Evolutionary conservation across 2,329 filamentous ascomycete species (phyloP).

Genomic region (Xylaria sp.): DNA sequence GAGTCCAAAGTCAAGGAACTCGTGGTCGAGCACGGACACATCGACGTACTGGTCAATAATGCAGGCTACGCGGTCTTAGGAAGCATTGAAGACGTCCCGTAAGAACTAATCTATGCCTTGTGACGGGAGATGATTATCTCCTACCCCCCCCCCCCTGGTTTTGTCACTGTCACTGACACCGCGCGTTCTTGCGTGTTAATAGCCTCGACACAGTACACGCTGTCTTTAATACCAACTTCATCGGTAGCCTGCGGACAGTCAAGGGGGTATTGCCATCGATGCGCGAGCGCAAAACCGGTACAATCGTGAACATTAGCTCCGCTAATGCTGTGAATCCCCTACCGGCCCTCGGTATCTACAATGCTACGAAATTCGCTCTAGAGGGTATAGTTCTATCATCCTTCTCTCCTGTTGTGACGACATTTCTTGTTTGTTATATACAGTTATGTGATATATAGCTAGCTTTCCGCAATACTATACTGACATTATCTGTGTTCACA

Average conservation of each 20-base stretch:
- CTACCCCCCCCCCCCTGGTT: neutral
- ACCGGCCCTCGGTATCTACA: conserved; percentile 42
- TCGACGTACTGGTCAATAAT: conserved; percentile 45
- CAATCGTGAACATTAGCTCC: conserved; percentile 47
- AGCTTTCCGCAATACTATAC: neutral
- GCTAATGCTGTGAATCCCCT: conserved; percentile 22
- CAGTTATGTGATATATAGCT: no score
- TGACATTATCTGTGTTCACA: neutral
- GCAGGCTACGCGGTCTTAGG: conserved; percentile 41
- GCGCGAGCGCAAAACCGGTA: conserved; percentile 42
- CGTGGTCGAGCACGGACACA: conserved; percentile 37
- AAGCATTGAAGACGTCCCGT: conserved; percentile 42
- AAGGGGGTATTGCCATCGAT: conserved; percentile 44
- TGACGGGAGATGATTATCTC: neutral
- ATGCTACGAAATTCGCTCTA: conserved; percentile 42
- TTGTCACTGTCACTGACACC: conserved; percentile 18
- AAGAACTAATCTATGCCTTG: neutral
- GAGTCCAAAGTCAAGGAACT: conserved; percentile 39
- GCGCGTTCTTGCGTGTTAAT: neutral
- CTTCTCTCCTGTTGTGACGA: neutral
- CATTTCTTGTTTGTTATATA: neutral
- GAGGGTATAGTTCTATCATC: conserved; percentile 33
- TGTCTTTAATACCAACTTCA: conserved; percentile 44
- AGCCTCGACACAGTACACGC: conserved; percentile 40
- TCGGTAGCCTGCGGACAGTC: conserved; percentile 43